These are phyloP conservation scores for Claviceps africana DNA, from an alignment of 2,329 filamentous ascomycete genomes.

Conservation along the genomic window DNA sequence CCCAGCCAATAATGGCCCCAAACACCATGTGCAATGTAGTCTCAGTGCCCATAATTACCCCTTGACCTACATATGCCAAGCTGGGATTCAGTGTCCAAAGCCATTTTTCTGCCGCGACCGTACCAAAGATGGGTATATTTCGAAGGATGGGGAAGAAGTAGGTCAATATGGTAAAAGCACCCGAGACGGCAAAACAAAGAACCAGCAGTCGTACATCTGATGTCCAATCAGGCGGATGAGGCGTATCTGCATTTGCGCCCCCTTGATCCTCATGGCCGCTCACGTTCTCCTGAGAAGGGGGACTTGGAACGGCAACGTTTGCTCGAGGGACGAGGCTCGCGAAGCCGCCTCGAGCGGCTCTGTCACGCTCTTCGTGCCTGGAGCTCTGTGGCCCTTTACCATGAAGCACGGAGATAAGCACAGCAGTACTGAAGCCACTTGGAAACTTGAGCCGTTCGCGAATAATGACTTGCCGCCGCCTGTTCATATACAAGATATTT, in stretches of 20 bases:
- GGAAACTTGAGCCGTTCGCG: constrained; percentile 86
- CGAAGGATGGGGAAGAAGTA: constrained; percentile 83
- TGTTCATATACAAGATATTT: constrained; percentile 12
- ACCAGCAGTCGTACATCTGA: constrained; percentile 40
- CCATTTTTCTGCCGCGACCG: constrained; percentile 61
- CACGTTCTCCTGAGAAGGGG: background rate
- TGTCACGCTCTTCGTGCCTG: constrained; percentile 21
- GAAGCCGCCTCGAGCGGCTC: constrained; percentile 25
- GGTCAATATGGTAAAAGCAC: constrained; percentile 61
- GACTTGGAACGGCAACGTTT: constrained; percentile 1
- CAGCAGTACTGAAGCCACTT: constrained; percentile 84
- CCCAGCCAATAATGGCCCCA: constrained; percentile 83
- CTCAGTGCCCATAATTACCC: constrained; percentile 94
- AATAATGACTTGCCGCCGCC: constrained; percentile 79
- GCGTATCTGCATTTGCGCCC: background rate
- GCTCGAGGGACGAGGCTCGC: constrained; percentile 27
- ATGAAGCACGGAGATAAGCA: constrained; percentile 85
- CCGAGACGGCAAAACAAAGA: constrained; percentile 44
- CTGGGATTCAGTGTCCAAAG: constrained; percentile 94
- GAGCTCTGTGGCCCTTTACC: constrained; percentile 32
- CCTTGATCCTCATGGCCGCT: background rate
- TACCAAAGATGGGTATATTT: constrained; percentile 76
- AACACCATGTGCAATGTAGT: constrained; percentile 94
- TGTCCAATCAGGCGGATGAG: constrained; percentile 18
- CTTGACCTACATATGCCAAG: constrained; percentile 92